Percentiles rank a stretch among this genome's conserved stretches.
Evolutionary conservation across 2,329 filamentous ascomycete species (phyloP).

Genomic region (Exophiala lecanii-corni): DNA sequence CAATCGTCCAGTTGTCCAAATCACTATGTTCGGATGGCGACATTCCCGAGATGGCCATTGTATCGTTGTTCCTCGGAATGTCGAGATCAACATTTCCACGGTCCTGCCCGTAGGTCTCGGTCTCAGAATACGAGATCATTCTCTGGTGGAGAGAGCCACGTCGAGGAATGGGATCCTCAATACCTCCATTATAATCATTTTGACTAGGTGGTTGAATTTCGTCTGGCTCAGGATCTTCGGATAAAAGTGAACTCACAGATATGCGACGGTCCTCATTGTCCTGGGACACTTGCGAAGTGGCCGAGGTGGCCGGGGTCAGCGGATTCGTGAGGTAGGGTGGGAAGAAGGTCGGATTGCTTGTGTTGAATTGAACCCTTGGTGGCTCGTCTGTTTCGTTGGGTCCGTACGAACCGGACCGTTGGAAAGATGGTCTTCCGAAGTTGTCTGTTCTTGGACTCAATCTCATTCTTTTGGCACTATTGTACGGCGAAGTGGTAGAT

Average conservation of each 20-base stretch:
- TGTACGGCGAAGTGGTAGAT: constrained; percentile 22
- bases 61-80: constrained; percentile 66
- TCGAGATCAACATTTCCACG: constrained; percentile 66
- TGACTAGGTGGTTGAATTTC: constrained; percentile 9
- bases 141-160: constrained; percentile 26
- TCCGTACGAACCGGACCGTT: constrained; percentile 20
- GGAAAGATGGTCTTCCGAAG: constrained; percentile 15
- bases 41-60: constrained; percentile 55
- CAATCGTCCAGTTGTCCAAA: constrained; percentile 26
- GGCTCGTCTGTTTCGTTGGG: constrained; percentile 22
- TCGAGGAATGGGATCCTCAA: constrained; percentile 18
- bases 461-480: constrained; percentile 24
- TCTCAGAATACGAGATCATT: constrained; percentile 26
- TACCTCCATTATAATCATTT: constrained; percentile 7
- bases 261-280: constrained; percentile 48
- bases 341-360: constrained; percentile 24
- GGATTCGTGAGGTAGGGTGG: constrained; percentile 30
- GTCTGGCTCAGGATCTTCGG: constrained; percentile 42
- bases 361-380: constrained; percentile 22
- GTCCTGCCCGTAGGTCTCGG: constrained; percentile 62
- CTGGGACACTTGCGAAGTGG: constrained; percentile 27
- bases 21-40: constrained; percentile 36
- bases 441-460: constrained; percentile 25
- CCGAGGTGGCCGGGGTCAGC: constrained; percentile 40
- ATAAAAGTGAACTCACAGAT: constrained; percentile 62